Evolutionary conservation across 768 basidiomycete species (phyloP).

Genomic region (Lactarius sanguifluus): DNA sequence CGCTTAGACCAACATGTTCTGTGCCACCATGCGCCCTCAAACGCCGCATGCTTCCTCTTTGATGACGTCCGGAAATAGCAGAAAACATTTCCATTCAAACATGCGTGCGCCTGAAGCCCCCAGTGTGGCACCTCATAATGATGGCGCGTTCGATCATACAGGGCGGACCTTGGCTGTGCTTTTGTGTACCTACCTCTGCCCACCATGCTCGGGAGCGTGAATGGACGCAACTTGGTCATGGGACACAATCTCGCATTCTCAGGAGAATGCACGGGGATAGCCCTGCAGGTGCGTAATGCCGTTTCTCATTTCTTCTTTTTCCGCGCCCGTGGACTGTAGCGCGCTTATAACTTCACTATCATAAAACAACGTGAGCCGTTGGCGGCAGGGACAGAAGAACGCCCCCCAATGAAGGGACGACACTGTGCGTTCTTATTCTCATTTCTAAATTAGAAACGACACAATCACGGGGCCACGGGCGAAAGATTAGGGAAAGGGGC

Average conservation of each 20-base stretch:
- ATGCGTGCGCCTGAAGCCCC: background rate
- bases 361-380: background rate
- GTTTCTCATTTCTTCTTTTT: background rate
- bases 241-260: slow-evolving; percentile 5
- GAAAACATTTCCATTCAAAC: background rate
- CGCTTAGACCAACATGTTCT: slow-evolving; percentile 13
- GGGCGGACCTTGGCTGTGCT: background rate
- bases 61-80: background rate
- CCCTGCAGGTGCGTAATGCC: background rate
- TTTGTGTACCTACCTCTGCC: background rate
- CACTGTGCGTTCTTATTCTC: background rate
- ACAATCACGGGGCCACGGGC: slow-evolving; percentile 11
- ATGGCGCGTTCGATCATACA: background rate
- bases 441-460: slow-evolving; percentile 11
- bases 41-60: slow-evolving; percentile 21
- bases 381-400: slow-evolving; percentile 1
- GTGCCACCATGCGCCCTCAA: slow-evolving; percentile 17
- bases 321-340: background rate
- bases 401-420: background rate
- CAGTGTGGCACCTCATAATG: background rate
- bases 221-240: slow-evolving; percentile 12
- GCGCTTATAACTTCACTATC: background rate
- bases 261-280: slow-evolving; percentile 1
- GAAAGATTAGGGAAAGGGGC: slow-evolving; percentile 13
- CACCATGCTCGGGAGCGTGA: slow-evolving; percentile 1